Base-by-base conservation (phyloP, 768 basidiomycete genomes). In the Lanmaoa pseudosensibilis region DNA sequence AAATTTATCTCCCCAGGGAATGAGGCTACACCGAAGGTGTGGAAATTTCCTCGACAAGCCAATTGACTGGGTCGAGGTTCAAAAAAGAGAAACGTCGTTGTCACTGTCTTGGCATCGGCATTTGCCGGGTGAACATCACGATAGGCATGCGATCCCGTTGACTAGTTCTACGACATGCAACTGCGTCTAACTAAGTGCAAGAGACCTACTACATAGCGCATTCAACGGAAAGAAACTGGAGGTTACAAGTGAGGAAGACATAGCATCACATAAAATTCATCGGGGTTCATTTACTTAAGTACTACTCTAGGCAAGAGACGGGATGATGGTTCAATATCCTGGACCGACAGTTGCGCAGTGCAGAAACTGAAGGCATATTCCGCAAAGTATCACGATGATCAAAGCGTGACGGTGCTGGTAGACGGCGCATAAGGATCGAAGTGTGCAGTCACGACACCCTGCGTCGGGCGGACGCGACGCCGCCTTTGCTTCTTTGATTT, bases 1-100 rank as follows among this genome's bases (percentile, higher is more conserved):
- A 55, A 11, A 2, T 57, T 48, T 15, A 47, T 73, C 55, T 72
- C 11, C 68, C 64, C 69, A 72, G 68, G 68, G 70, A 73, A 73
- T 70, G 70, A 73, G 72, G 65, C 72, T 45, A 34, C 59, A 51
- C 23, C 59, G 46, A 55, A 56, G 67, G 62, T 50, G 32, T 27
- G 36, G 38, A 39, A 3, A 9, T 12, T 48, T 61, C 61, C 54
- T 56, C 61, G 53, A 52, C 51, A 46, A 63, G 72, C 68, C 63
- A 72, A 69, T 68, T 61, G 52, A 70, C 71, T 69, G 69, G 71
- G 61, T 52, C 18, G 25, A 46, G 25, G 25, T 2, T 25, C 25
- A 25, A 25, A 5, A 25, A 45, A 8, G 2, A n/a, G 16, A 21
- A 3, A 5, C 15, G 4, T 32, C 12, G 11, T 19, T 19, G 10